Base-by-base conservation (phyloP, 164 flowering plant species). In the Piper longum region DNA sequence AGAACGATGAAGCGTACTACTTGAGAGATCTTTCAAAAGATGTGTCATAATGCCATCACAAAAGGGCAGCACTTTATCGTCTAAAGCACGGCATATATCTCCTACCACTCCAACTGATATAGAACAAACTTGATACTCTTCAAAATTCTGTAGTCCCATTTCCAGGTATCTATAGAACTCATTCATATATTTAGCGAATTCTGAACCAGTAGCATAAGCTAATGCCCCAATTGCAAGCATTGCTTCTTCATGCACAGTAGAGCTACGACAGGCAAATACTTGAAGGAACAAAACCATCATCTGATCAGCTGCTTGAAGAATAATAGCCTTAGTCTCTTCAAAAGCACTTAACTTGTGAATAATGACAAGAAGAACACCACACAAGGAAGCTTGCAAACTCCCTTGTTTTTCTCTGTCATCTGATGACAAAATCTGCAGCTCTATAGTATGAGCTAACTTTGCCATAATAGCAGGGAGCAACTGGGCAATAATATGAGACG, bases 51-150 rank as follows among this genome's bases (percentile, higher is more conserved):
- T 87, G 16, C 81, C 83, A 78, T 89, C 96, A 71, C 93, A 89
- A 61, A 72, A 87, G 0, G 87, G 89, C 14, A 85, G 67, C 42
- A 85, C 42, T 69, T 83, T 84, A 48, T 77, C 91, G 69, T 89
- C 93, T 81, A 89, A 61, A 17, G 96, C 91, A 64, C 96, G 84
- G 54, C 83, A 88, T 9, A 88, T 78, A 60, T 88, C 96, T 62
- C 96, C 96, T 19, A 88, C 87, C 39, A 88, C 96, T 48, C 92
- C 96, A 61, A 86, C 87, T 13, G 96, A 79, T 51, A 88, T 81
- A 12, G 88, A 65, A 68, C 96, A 88, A n/a, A 88, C 96, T 67
- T 86, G 90, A 69, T 88, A 88, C 64, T 88, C 92, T 75, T 83
- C 90, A 71, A 81, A 86, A 71, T 88, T 88, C 74, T 83, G 88